phyloP scores from a whole-genome alignment of 805 yeast species.

The Candida taoyuanica region DNA sequence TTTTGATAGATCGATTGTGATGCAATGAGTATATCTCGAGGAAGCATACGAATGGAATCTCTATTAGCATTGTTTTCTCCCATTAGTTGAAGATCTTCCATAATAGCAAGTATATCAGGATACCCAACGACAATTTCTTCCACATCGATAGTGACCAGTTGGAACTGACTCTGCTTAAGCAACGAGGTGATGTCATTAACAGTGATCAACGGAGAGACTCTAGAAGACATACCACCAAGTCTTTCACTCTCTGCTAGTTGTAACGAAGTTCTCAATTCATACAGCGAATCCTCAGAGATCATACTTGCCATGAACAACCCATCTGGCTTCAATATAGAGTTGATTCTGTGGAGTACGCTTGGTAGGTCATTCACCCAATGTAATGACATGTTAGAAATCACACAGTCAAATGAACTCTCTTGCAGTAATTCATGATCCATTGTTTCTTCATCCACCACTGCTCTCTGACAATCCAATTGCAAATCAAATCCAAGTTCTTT shows the following conservation, averaged over 20 bases:
- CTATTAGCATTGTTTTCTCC: conserved; percentile 75
- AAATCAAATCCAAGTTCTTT: too few relatives aligned
- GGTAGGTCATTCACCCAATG: conserved; percentile 92
- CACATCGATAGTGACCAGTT: conserved; percentile 75
- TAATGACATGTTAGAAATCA: conserved; percentile 64
- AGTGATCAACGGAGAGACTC: conserved; percentile 77
- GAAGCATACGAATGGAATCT: conserved; percentile 35
- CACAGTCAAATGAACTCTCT: conserved; percentile 54
- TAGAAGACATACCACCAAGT: conserved; percentile 72
- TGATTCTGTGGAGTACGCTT: conserved; percentile 48
- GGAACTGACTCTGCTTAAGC: conserved; percentile 71
- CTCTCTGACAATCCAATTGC: too few relatives aligned
- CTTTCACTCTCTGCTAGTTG: conserved; percentile 83
- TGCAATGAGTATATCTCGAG: conserved; percentile 65
- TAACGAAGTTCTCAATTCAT: conserved; percentile 71
- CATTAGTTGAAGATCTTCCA: conserved; percentile 73
- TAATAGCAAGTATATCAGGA: conserved; percentile 63
- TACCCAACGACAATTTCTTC: conserved; percentile 78
- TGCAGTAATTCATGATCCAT: conserved; percentile 40
- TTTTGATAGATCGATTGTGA: conserved; percentile 69
- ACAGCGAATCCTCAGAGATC: conserved; percentile 83
- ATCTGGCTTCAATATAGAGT: conserved; percentile 63
- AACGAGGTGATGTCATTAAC: conserved; percentile 71
- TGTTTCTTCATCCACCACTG: conserved; percentile 71
- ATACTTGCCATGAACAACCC: conserved; percentile 78